These are phyloP conservation scores for Termitomyces sp. DNA, from an alignment of 768 basidiomycete genomes.

Conservation along the genomic window DNA sequence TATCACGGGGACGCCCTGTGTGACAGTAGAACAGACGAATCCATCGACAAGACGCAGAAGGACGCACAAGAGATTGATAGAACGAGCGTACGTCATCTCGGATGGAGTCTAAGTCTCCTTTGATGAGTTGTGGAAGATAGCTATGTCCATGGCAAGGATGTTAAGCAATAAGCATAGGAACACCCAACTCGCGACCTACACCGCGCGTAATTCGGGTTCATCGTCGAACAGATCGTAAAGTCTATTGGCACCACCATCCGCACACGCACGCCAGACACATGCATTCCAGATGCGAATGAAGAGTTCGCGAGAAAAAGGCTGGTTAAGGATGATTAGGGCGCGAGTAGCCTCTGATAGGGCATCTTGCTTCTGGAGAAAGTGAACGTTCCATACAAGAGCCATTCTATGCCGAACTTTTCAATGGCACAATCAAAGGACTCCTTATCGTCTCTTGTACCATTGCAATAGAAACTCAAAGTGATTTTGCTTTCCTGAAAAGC, in stretches of 20 bases:
- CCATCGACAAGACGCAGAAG: background rate
- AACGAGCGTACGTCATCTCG: slow-evolving; percentile 66
- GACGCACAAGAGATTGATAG: slow-evolving; percentile 56
- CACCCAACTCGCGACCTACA: slow-evolving; percentile 1
- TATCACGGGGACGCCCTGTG: slow-evolving; percentile 64
- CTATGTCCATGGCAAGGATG: slow-evolving; percentile 27
- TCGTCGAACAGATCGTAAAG: slow-evolving; percentile 52
- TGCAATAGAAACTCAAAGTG: no score
- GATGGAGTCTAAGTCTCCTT: slow-evolving; percentile 92
- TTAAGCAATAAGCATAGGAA: background rate
- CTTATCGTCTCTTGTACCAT: background rate
- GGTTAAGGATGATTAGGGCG: slow-evolving; percentile 86
- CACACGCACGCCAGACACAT: slow-evolving; percentile 58
- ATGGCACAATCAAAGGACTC: background rate
- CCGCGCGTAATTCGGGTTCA: slow-evolving; percentile 9
- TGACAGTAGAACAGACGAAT: background rate
- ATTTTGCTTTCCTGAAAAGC: background rate
- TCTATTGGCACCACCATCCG: slow-evolving; percentile 87
- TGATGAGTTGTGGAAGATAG: slow-evolving; percentile 81
- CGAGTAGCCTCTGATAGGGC: slow-evolving; percentile 15
- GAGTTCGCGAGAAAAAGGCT: slow-evolving; percentile 67
- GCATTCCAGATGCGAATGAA: slow-evolving; percentile 57
- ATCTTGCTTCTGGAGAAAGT: slow-evolving; percentile 28
- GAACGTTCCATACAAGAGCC: slow-evolving; percentile 31
- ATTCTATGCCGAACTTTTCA: background rate